Base-by-base conservation (phyloP, 345 rosid genomes). In the Salix koriyanagi region DNA sequence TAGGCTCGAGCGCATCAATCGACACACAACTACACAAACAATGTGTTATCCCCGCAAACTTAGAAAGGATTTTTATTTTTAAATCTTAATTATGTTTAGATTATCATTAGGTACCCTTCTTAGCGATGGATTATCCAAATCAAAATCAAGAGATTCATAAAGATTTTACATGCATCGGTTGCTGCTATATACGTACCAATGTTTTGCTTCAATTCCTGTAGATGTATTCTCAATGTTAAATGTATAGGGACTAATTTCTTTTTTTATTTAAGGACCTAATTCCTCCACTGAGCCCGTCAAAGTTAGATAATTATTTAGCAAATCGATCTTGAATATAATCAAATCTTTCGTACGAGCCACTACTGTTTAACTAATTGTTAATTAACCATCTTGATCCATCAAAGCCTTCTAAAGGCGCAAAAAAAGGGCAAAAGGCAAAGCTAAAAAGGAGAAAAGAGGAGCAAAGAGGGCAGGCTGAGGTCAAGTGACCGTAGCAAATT, bases 401-500 rank as follows among this genome's bases (percentile, higher is more conserved):
- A 13, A 77, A 69, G 72, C 12, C 36, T 71, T 73, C 54, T 37
- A 82, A 85, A 67, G 73, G 79, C 65, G 34, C 67, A 58, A 75
- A 42, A 80, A 77, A 42, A 42, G 3, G 81, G 74, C 69, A 64
- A 74, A 72, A 72, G 67, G 76, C 65, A 72, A 69, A 46, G 79
- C 71, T 28, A 64, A 71, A 73, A 78, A 67, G 28, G 39, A 21
- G 52, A 75, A 77, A 72, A 73, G 70, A 46, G 61, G 70, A n/a
- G 30, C 42, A 13, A 16, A 70, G n/a, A 65, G n/a, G 26, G 70
- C 5, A 67, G 67, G 62, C 68, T 28, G 26, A 37, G 76, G 39
- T 77, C 56, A 52, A 82, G 81, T 79, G 75, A 79, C 72, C 73
- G 61, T 76, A 79, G 85, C 84, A 84, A 65, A 69, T 77, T 60